Conservation (phyloP, 2,329 filamentous ascomycete genomes). For the Chlorencoelia australis region DNA sequence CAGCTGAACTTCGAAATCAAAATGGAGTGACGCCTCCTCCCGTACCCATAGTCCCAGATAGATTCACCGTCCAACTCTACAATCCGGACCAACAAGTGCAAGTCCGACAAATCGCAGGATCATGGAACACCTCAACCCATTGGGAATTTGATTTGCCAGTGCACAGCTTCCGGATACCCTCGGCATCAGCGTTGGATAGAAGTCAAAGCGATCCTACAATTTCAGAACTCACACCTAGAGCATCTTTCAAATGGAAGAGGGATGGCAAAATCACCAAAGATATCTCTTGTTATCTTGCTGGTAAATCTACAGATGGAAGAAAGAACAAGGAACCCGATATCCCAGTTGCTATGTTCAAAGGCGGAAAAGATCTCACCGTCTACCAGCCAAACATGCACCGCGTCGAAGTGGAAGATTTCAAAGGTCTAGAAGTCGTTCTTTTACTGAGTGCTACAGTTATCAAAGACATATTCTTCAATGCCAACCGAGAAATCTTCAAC, state of each 20-base stretch:
- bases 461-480: conserved; percentile 53
- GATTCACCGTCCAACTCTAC: conserved; percentile 82
- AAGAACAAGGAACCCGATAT: conserved; percentile 92
- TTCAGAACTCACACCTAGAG: conserved; percentile 54
- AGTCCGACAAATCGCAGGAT: conserved; percentile 60
- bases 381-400: conserved; percentile 89
- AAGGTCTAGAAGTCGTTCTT: conserved; percentile 80
- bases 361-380: conserved; percentile 62
- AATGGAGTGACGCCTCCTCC: conserved; percentile 55
- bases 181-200: conserved; percentile 66
- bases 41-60: conserved; percentile 63
- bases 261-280: conserved; percentile 81
- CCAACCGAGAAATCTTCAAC: conserved; percentile 71
- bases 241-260: conserved; percentile 81
- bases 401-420: conserved; percentile 87
- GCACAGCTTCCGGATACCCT: conserved; percentile 73
- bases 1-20: conserved; percentile 66
- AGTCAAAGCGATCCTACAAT: conserved; percentile 49
- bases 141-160: conserved; percentile 94
- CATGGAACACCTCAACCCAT: conserved; percentile 68
- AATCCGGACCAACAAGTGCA: conserved; percentile 79
- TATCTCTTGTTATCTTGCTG: conserved; percentile 78
- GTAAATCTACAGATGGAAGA: conserved; percentile 61
- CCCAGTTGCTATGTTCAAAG: conserved; percentile 78
- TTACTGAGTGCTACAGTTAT: conserved; percentile 53